Base-by-base conservation (phyloP, 129 eudicot genomes). In the Flaveria linearis region DNA sequence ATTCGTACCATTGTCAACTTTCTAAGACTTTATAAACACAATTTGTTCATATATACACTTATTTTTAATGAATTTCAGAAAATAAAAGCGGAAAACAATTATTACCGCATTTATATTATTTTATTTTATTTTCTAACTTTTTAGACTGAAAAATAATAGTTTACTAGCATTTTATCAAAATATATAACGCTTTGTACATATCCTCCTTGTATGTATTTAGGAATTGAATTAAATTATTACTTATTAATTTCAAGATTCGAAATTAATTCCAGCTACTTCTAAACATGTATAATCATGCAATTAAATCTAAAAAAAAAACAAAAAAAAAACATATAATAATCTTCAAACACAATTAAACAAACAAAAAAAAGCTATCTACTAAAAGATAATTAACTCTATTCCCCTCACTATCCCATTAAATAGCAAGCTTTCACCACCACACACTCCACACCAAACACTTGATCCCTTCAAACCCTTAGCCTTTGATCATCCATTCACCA, bases 381-480 rank as follows among this genome's bases (percentile, higher is more conserved):
- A 18, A 47, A 56, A 67, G 56, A 63, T 55, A 73, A 16, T 74
- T 28, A 72, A 58, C 72, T 76, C 72, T 78, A 73, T 72, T 76
- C 28, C 47, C 30, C 66, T 63, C 76, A 18, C 76, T 51, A 46
- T 36, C 71, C 86, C 81, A 73, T 82, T 63, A 82, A 82, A 82
- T 82, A 82, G 53, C 82, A 78, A 68, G 65, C 84, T 55, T 56
- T 68, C 76, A 80, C 52, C 79, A 74, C 86, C 79, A 76, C 79
- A 55, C 80, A 72, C 68, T 78, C 69, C 82, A 77, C 86, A 77
- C 82, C 75, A 71, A 53, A 47, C 80, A 57, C 43, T 11, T 18
- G 28, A 9, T 16, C 67, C 6, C 23, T 18, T 28, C 50, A 33
- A 51, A 2, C 10, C 7, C 12, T 56, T 22, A 7, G 76, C 25